phyloP scores from a whole-genome alignment of 1,284 basidiomycete species.

The Cutaneotrichosporon cavernicola region DNA sequence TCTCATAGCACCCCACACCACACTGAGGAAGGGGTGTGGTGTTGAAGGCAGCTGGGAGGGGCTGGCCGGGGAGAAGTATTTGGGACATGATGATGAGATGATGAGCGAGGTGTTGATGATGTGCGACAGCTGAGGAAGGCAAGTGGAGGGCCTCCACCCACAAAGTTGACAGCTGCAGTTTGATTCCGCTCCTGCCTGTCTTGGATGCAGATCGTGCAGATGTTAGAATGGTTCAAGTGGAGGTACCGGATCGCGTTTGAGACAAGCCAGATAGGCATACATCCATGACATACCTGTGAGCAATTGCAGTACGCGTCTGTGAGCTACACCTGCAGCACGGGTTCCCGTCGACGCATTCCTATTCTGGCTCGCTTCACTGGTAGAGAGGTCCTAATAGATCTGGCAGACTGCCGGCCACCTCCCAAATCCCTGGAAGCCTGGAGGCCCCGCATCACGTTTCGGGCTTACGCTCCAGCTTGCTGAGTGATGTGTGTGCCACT shows the following conservation, averaged over 20 bases:
- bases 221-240: too few species aligned
- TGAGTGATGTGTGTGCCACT: too few species aligned
- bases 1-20: constrained; percentile 68
- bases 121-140: not conserved
- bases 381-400: too few species aligned
- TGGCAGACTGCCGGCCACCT: too few species aligned
- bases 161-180: not conserved
- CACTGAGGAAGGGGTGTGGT: constrained; percentile 59
- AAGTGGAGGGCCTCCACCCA: constrained; percentile 17
- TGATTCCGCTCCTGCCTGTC: not conserved
- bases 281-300: too few species aligned
- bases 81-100: not conserved
- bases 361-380: too few species aligned
- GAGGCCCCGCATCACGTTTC: not conserved
- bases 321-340: not conserved
- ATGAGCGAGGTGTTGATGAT: not conserved
- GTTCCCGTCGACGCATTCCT: too few species aligned
- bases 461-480: not conserved
- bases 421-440: not conserved
- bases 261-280: too few species aligned
- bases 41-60: constrained; percentile 62
- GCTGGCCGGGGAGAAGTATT: constrained; percentile 76
- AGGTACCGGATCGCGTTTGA: too few species aligned
- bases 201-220: too few species aligned
- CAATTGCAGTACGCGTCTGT: not conserved